Evolutionary conservation across 345 rosid genomes (phyloP), one percentile per base, ranked within the genome.

Genomic region (Populus pruinosa): DNA sequence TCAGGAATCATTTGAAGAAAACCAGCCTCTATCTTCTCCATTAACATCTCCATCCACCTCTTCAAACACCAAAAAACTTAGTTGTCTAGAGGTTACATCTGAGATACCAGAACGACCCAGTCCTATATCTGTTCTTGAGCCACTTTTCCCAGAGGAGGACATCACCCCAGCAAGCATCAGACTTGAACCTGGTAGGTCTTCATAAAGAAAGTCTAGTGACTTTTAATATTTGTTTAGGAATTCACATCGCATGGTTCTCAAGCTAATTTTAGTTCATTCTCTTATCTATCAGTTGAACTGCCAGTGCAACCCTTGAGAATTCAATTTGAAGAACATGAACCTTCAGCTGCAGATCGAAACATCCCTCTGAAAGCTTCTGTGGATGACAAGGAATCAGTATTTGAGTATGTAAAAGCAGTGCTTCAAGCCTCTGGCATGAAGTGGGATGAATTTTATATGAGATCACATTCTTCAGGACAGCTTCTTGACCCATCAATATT

Each of bases 81-180:
- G 88, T 56, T 86, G 87, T 83, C 87, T 75, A 29, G 94, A 86
- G 62, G 76, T 78, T 72, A 76, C 81, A 49, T 66, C 73, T 49
- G 93, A 91, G 23, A 74, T 85, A 4, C 77, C 76, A 31, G 97
- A 90, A 39, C 90, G 89, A 53, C 89, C 90, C 77, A 95, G 97
- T 87, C 99, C 98, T 12, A 89, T 92, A 67, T 95, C 98, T 82
- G 99, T 95, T 76, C 93, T 93, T 78, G 99, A 95, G 81, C 89
- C 90, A 47, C 25, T 85, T 74, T 95, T 86, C 74, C 70, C 77
- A 2, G 98, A 91, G 76, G 94, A 91, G 77, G 97, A 90, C 47
- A 64, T 75, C 44, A 91, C 91, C 86, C 93, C 96, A 77, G 80
- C 86, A 66, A 81, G 84, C 76, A 86, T 86, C 73, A 80, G 86